phyloP scores from a whole-genome alignment of 208 protist genomes.

The Phytomonas sp. region DNA sequence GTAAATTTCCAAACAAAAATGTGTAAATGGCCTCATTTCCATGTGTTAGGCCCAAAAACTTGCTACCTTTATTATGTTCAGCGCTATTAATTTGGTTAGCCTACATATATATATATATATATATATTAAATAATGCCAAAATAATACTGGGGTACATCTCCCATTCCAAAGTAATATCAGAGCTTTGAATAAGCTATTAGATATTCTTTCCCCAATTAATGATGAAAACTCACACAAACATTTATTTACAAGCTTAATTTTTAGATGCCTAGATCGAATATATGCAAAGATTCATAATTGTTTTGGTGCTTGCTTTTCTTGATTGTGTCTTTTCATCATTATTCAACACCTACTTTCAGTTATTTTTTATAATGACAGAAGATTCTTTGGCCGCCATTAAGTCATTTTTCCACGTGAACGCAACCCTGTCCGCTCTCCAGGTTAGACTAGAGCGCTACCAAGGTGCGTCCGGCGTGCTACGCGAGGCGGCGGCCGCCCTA shows the following conservation, averaged over 20 bases:
- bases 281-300: neutral
- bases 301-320: neutral
- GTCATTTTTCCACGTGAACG: neutral
- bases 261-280: neutral
- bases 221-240: neutral
- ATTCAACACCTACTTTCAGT: neutral
- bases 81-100: neutral
- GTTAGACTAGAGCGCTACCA: neutral
- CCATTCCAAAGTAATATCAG: neutral
- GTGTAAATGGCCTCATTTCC: conserved; percentile 1
- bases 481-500: neutral
- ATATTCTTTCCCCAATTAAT: neutral
- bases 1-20: conserved; percentile 8
- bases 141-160: neutral
- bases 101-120: neutral
- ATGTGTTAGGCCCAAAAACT: neutral
- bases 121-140: no score
- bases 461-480: neutral
- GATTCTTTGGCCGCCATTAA: neutral
- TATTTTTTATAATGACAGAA: neutral
- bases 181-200: neutral
- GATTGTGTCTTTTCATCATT: neutral
- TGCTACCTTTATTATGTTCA: neutral
- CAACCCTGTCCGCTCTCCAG: neutral
- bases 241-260: neutral